Evolutionary conservation across 352 stramenopile genomes (phyloP), one percentile per base, ranked within the genome.

Genomic region (Thalassiosira mediterranea): DNA sequence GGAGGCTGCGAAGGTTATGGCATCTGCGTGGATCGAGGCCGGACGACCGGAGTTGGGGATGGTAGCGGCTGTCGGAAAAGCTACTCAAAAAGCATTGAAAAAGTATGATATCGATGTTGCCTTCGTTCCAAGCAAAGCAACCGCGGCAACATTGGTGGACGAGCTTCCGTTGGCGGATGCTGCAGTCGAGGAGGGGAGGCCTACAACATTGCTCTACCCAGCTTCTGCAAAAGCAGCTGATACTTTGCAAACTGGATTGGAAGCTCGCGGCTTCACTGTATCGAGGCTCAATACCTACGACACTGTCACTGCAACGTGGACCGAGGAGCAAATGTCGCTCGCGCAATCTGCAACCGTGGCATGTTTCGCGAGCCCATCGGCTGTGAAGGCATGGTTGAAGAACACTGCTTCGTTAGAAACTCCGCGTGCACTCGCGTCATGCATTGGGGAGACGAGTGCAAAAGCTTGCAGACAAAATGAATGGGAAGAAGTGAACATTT

Each of bases 231-330:
- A 82, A 60, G 88, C 88, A 25, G 56, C 71, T 63, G 52, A 74
- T 21, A 93, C 86, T 19, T 51, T 94, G 15, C 70, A 91, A 72
- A 76, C 82, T 72, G 85, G 77, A 58, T 58, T 94, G 13, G 57
- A 83, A 59, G 56, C 52, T 17, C 56, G 83, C 49, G 83, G 80
- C 28, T 91, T 94, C 66, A 37, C 40, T 37, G 84, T 94, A 3
- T 76, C 52, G 3, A 78, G 88, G 66, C 64, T 94, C 1, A 89
- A 94, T 56, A 93, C 88, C 2, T 94, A 94, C 58, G 87, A 94
- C 47, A 94, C 88, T 28, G 76, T 93, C 10, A 76, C 85, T 49
- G 88, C 87, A 19, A 69, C 46, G 7, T 94, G 85, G 85, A 81
- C 32, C 48, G 62, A 77, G 1, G 69, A 86, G 4, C 54, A 91